Percentiles rank a stretch among this genome's conserved stretches.
These are phyloP conservation scores for Cercospora sp. DNA, from an alignment of 2,329 filamentous ascomycete species.

Conservation along the genomic window DNA sequence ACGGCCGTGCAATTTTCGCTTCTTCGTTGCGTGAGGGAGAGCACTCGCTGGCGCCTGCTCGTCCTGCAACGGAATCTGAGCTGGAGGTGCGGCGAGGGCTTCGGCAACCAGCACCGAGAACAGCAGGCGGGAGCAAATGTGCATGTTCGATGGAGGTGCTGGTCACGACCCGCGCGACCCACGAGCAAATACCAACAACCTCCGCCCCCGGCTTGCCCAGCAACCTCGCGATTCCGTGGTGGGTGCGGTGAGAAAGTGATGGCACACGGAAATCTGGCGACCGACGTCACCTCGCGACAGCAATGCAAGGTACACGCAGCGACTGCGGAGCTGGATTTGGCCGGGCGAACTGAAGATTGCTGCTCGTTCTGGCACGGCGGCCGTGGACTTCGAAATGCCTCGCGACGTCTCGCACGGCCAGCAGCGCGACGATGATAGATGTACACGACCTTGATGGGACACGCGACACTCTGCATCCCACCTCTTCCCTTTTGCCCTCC, in stretches of 20 bases:
- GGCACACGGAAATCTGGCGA: not conserved
- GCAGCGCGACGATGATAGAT: not conserved
- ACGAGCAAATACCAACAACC: not conserved
- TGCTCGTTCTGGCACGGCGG: not conserved
- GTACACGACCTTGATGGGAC: not conserved
- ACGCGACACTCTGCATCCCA: not conserved
- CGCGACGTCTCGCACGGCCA: not conserved
- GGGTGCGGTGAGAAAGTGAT: not conserved
- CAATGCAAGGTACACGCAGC: not conserved
- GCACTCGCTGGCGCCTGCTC: not conserved
- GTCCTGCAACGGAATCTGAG: conserved; percentile 21
- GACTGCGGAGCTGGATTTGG: not conserved
- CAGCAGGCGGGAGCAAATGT: conserved; percentile 2
- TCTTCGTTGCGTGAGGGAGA: conserved; percentile 16
- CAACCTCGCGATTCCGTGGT: not conserved
- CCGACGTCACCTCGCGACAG: conserved; percentile 1
- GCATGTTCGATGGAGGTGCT: conserved; percentile 1
- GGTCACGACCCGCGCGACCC: not conserved
- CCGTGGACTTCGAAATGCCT: not conserved
- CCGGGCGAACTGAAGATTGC: not conserved
- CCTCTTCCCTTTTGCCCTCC: not conserved
- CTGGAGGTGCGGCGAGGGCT: conserved; percentile 23
- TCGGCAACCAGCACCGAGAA: conserved; percentile 18
- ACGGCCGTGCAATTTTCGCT: conserved; percentile 55
- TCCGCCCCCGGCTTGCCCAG: not conserved